Evolutionary conservation across 768 basidiomycete genomes (phyloP).

Genomic region (Termitomyces sp.): DNA sequence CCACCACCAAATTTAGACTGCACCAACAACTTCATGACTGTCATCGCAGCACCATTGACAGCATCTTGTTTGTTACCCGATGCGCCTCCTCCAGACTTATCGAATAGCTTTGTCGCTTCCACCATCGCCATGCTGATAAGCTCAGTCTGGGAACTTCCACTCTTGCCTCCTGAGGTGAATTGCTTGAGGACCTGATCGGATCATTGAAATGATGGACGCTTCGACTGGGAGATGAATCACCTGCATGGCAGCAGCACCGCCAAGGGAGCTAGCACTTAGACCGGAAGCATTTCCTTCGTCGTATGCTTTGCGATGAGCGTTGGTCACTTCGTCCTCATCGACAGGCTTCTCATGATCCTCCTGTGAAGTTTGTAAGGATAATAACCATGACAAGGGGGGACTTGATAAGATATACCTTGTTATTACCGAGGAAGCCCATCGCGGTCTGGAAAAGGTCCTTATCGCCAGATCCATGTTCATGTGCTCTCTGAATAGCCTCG

Average conservation of each 20-base stretch:
- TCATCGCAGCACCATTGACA: slow-evolving; percentile 81
- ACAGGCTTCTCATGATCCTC: slow-evolving; percentile 50
- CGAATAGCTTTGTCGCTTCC: slow-evolving; percentile 72
- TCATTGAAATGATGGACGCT: neutral
- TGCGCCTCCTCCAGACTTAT: slow-evolving; percentile 56
- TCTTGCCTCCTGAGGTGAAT: slow-evolving; percentile 52
- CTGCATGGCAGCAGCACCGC: slow-evolving; percentile 75
- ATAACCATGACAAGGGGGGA: neutral
- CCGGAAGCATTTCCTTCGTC: slow-evolving; percentile 39
- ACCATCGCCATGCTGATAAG: slow-evolving; percentile 86
- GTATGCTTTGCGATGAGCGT: slow-evolving; percentile 62
- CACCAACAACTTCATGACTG: slow-evolving; percentile 76
- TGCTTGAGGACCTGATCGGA: slow-evolving; percentile 40
- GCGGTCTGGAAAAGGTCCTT: slow-evolving; percentile 52
- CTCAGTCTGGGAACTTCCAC: slow-evolving; percentile 45
- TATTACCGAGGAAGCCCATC: slow-evolving; percentile 42
- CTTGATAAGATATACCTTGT: slow-evolving; percentile 34
- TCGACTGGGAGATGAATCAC: slow-evolving; percentile 23
- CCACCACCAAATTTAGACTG: slow-evolving; percentile 52
- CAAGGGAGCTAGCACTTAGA: slow-evolving; percentile 59
- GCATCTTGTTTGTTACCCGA: slow-evolving; percentile 77
- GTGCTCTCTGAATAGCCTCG: slow-evolving; percentile 53
- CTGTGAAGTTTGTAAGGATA: slow-evolving; percentile 21
- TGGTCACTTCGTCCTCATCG: slow-evolving; percentile 58
- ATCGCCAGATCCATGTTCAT: slow-evolving; percentile 50